These are phyloP conservation scores for Thalia dealbata DNA, from an alignment of 176 grass and related monocot species.

Conservation along the genomic window DNA sequence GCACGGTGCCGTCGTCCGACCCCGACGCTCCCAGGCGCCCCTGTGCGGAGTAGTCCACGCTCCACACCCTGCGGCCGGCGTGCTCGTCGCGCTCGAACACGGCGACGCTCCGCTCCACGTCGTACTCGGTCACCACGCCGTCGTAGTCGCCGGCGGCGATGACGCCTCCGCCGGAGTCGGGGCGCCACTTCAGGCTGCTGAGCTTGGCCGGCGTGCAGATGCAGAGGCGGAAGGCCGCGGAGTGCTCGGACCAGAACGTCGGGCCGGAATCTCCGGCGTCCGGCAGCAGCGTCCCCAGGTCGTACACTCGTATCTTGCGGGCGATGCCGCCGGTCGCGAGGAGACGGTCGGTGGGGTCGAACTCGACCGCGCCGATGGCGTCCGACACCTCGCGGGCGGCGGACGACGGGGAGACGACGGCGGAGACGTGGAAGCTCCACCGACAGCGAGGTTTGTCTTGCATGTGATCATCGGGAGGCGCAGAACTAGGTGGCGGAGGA, in stretches of 20 bases:
- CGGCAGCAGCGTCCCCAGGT: conserved; percentile 11
- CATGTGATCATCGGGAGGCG: background rate
- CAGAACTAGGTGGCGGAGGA: no score
- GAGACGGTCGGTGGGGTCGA: conserved; percentile 55
- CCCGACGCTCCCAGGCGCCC: conserved; percentile 51
- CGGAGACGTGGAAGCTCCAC: conserved; percentile 64
- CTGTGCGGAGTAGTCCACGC: conserved; percentile 53
- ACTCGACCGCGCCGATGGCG: conserved; percentile 53
- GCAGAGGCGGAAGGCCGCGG: conserved; percentile 27
- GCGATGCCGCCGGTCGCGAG: conserved; percentile 91
- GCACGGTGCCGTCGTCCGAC: conserved; percentile 71
- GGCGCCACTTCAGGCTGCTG: conserved; percentile 80
- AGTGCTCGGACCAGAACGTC: background rate
- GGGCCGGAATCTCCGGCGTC: background rate
- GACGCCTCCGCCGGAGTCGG: background rate
- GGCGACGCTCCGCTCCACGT: conserved; percentile 35
- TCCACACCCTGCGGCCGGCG: conserved; percentile 64
- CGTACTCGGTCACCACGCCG: conserved; percentile 91
- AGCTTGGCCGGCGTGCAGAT: conserved; percentile 93
- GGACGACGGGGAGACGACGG: conserved; percentile 40
- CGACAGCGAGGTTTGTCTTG: conserved; percentile 24
- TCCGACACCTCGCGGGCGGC: conserved; percentile 28
- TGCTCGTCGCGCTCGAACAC: conserved; percentile 85
- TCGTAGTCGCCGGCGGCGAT: conserved; percentile 88
- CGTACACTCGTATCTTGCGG: conserved; percentile 62